Percentiles rank a stretch among this genome's conserved stretches.
phyloP scores from a whole-genome alignment of 331 rosid species.

The Ulmus americana region DNA sequence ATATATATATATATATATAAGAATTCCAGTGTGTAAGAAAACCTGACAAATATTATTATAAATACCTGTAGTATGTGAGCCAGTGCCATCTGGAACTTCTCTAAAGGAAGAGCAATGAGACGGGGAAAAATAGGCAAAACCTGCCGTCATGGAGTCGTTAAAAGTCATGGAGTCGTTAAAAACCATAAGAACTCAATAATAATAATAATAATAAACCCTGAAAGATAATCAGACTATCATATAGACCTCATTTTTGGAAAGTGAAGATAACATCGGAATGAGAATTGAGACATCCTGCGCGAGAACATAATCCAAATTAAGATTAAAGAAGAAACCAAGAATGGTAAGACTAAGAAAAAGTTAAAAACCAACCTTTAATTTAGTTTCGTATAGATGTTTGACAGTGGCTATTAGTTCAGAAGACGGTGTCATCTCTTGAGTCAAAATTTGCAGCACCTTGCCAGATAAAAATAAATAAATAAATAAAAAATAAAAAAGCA shows the following conservation, averaged over 20 bases:
- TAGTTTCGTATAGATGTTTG: constrained; percentile 85
- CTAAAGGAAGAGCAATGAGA: constrained; percentile 85
- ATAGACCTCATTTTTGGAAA: constrained; percentile 78
- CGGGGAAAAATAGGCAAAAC: constrained; percentile 91
- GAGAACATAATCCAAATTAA: constrained; percentile 16
- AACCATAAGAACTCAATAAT: neutral
- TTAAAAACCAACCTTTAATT: constrained; percentile 57
- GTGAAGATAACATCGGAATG: constrained; percentile 82
- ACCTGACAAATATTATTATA: neutral
- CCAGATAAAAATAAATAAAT: constrained; percentile 30
- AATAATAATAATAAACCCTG: no score
- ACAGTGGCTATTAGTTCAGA: constrained; percentile 79
- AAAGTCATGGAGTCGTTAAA: constrained; percentile 31
- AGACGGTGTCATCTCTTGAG: constrained; percentile 72
- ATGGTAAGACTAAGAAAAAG: constrained; percentile 6
- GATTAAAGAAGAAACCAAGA: constrained; percentile 22
- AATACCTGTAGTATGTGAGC: constrained; percentile 93
- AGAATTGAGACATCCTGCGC: constrained; percentile 93
- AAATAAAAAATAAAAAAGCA: no score
- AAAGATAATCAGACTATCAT: neutral
- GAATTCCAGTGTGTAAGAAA: no score
- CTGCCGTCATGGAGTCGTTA: constrained; percentile 44
- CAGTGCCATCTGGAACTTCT: constrained; percentile 96
- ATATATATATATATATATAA: no score
- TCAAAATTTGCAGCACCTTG: constrained; percentile 87